Evolutionary conservation across 2,329 filamentous ascomycete genomes (phyloP).

Genomic region (Aspergillus ibericus): DNA sequence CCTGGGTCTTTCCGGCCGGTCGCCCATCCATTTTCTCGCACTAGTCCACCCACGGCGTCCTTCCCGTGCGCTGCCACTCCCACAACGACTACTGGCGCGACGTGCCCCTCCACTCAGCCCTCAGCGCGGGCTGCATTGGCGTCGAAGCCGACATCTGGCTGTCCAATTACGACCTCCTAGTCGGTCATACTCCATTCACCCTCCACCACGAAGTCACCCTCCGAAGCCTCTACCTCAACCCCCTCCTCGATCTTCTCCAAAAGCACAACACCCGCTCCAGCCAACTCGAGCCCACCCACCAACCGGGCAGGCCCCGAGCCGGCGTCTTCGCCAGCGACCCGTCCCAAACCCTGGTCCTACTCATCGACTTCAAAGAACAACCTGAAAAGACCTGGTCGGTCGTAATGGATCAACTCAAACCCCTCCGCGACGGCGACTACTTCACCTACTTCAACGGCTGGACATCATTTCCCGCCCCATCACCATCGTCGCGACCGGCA

Average conservation of each 20-base stretch:
- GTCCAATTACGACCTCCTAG: slow-evolving; percentile 57
- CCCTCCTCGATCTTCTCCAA: slow-evolving; percentile 60
- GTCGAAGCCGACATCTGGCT: slow-evolving; percentile 72
- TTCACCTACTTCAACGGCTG: slow-evolving; percentile 47
- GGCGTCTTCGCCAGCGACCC: slow-evolving; percentile 61
- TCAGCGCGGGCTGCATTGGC: slow-evolving; percentile 60
- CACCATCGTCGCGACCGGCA: slow-evolving; percentile 51
- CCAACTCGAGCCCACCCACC: slow-evolving; percentile 3
- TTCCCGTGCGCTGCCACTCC: slow-evolving; percentile 62
- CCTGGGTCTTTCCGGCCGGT: slow-evolving; percentile 8
- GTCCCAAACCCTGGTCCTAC: slow-evolving; percentile 57
- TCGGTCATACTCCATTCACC: slow-evolving; percentile 62
- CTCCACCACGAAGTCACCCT: slow-evolving; percentile 60
- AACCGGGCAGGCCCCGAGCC: slow-evolving; percentile 19
- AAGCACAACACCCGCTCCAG: slow-evolving; percentile 47
- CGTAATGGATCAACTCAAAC: slow-evolving; percentile 38
- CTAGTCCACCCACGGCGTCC: slow-evolving; percentile 36
- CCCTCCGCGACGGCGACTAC: slow-evolving; percentile 45
- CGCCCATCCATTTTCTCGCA: slow-evolving; percentile 10
- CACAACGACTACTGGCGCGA: slow-evolving; percentile 72
- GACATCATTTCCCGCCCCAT: slow-evolving; percentile 39
- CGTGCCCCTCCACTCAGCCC: slow-evolving; percentile 63
- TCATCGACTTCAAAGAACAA: slow-evolving; percentile 69
- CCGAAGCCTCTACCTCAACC: slow-evolving; percentile 63
- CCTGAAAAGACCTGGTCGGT: slow-evolving; percentile 36